A percentile compares a stretch with the other conserved stretches of the same genome.
These are phyloP conservation scores for Saccharomycopsis babjevae DNA, from an alignment of 805 yeast genomes.

Conservation along the genomic window DNA sequence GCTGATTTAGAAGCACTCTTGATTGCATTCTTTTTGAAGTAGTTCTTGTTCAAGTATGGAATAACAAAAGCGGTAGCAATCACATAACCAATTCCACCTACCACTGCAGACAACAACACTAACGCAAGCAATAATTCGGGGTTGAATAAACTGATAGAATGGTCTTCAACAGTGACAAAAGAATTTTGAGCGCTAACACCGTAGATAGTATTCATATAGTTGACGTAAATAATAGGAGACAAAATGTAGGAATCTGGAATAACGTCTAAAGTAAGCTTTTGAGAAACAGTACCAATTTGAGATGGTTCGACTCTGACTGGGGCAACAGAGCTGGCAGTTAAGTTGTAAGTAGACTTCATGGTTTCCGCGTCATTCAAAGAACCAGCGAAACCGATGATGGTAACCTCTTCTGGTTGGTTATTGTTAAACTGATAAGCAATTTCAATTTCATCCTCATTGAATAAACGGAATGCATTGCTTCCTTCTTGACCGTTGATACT, in stretches of 20 bases:
- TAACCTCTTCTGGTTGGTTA: conserved; percentile 39
- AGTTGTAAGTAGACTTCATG: conserved; percentile 44
- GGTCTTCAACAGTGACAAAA: conserved; percentile 49
- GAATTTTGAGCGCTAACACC: conserved; percentile 49
- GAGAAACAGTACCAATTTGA: conserved; percentile 40
- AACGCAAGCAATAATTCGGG: conserved; percentile 63
- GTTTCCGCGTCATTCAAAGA: conserved; percentile 44
- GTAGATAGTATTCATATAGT: conserved; percentile 39
- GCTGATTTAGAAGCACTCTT: conserved; percentile 21
- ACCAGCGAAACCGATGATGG: conserved; percentile 64
- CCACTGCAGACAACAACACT: conserved; percentile 37
- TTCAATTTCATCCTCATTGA: conserved; percentile 43
- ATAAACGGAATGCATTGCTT: conserved; percentile 24
- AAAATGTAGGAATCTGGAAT: conserved; percentile 50
- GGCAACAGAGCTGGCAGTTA: conserved; percentile 56
- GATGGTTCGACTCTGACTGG: conserved; percentile 46
- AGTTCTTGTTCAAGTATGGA: conserved; percentile 32
- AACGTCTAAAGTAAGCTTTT: conserved; percentile 49
- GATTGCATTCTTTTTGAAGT: conserved; percentile 25
- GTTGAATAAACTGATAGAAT: conserved; percentile 57
- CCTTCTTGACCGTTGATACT: conserved; percentile 4
- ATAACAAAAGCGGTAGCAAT: conserved; percentile 36
- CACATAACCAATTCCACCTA: conserved; percentile 42
- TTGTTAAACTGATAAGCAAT: conserved; percentile 44
- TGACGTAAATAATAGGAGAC: conserved; percentile 48